Evolutionary conservation across 2,329 filamentous ascomycete genomes (phyloP).

Genomic region (Exophiala xenobiotica): DNA sequence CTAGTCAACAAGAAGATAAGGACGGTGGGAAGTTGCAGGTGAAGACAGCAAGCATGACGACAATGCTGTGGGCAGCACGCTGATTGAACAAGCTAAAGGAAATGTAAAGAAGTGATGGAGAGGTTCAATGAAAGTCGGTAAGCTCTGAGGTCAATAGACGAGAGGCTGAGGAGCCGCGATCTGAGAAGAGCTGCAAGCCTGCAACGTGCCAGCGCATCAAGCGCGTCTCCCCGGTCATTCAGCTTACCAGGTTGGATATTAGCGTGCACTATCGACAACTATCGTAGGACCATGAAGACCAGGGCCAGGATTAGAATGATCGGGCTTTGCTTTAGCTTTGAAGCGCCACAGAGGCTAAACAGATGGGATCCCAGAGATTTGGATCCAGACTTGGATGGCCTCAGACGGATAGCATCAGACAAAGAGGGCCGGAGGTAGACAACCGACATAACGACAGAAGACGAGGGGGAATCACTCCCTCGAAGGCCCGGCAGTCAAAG

Average conservation of each 20-base stretch:
- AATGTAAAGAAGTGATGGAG: neutral
- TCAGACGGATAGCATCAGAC: neutral
- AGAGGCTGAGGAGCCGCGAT: slow-evolving; percentile 26
- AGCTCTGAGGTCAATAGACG: slow-evolving; percentile 14
- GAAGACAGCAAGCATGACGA: slow-evolving; percentile 21
- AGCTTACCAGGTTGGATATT: slow-evolving; percentile 22
- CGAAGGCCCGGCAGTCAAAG: too few relatives aligned
- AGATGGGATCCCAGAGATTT: neutral
- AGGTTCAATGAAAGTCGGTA: slow-evolving; percentile 4
- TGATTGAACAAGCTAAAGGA: slow-evolving; percentile 13
- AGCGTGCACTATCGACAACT: too few relatives aligned
- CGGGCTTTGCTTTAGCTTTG: neutral
- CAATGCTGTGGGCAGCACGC: slow-evolving; percentile 8
- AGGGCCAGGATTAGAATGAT: neutral
- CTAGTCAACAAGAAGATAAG: slow-evolving; percentile 10
- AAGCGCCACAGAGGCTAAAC: neutral
- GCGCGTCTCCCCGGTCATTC: slow-evolving; percentile 22
- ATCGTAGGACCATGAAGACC: slow-evolving; percentile 1
- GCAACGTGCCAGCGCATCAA: slow-evolving; percentile 31
- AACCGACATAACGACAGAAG: too few relatives aligned
- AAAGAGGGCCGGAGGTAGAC: neutral
- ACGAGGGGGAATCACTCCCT: too few relatives aligned
- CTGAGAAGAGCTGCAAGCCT: slow-evolving; percentile 11
- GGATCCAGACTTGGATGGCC: neutral
- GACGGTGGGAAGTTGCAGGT: slow-evolving; percentile 10